These are phyloP conservation scores for Amylostereum areolatum DNA, from an alignment of 1,284 basidiomycete genomes.

Conservation along the genomic window DNA sequence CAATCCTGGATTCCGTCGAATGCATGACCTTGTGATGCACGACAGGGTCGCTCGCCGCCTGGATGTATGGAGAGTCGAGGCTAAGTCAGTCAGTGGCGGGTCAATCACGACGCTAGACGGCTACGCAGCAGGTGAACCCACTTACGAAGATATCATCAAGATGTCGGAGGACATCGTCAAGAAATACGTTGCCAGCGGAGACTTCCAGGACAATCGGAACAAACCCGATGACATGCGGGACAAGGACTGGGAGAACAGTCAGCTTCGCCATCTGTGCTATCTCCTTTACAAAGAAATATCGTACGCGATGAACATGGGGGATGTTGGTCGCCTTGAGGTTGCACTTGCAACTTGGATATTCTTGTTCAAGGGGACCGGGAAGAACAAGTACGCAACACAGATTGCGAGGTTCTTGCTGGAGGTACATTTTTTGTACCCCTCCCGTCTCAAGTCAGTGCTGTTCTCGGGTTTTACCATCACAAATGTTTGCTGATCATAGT, in stretches of 20 bases:
- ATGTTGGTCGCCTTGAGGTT: conserved; percentile 28
- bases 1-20: conserved; percentile 26
- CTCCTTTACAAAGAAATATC: conserved; percentile 27
- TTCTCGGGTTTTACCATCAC: not conserved
- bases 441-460: conserved; percentile 16
- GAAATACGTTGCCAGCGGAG: conserved; percentile 14
- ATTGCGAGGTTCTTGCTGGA: conserved; percentile 19
- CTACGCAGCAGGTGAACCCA: conserved; percentile 19
- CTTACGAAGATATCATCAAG: conserved; percentile 11
- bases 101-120: conserved; percentile 9
- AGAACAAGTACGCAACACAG: conserved; percentile 29
- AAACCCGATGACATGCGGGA: conserved; percentile 20
- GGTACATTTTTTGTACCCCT: conserved; percentile 25
- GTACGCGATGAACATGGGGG: conserved; percentile 26
- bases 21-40: conserved; percentile 30
- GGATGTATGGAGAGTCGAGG: conserved; percentile 18
- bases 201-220: not conserved
- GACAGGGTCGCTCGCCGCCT: conserved; percentile 15
- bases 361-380: conserved; percentile 25
- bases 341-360: conserved; percentile 23
- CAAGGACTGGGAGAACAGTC: conserved; percentile 23
- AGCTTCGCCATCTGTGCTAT: conserved; percentile 22
- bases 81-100: conserved; percentile 2
- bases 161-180: conserved; percentile 13
- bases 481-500: too few species aligned